Base-by-base conservation (phyloP, 257 asterid genomes). In the Osmanthus fragrans region DNA sequence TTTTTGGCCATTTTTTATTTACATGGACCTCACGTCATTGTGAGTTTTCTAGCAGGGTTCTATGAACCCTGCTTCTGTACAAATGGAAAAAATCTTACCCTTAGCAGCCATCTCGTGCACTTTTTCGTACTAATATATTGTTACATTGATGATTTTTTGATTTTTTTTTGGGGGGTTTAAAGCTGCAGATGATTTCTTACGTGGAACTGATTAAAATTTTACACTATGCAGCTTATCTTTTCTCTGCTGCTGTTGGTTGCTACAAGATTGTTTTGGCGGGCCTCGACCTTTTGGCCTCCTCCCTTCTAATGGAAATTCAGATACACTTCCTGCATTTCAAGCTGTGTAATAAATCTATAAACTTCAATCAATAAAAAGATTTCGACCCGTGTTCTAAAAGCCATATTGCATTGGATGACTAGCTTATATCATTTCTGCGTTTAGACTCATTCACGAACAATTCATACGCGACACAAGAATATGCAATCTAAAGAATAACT, bases 211-310 rank as follows among this genome's bases (percentile, higher is more conserved):
- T 27, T 30, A 8, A 51, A 7, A 33, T 27, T 47, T 40, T 13
- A 37, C 65, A 37, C 65, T 70, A 6, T 21, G 66, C 76, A 72
- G 76, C 76, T 72, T 47, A 7, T 72, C 66, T 7, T 72, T 45
- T 49, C 76, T 72, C 45, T 42, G 76, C 66, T 47, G 76, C 19
- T 72, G 76, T 32, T 27, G 67, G 76, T n/a, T 72, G 66, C 45
- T 29, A 51, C 10, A 33, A 42, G 56, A 54, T 42, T 72, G 66
- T 72, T 72, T 72, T 36, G 76, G 76, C 2, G 15, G 65, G 4
- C 76, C 65, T 42, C 40, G 56, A 4, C 65, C 36, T 72, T 72
- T 72, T 25, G 66, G 76, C 4, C 65, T 21, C 37, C 58, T 47
- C 76, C 25, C 27, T n/a, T 42, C 65, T 72, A 18, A 45, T 5